phyloP scores from a whole-genome alignment of 2,329 filamentous ascomycete genomes.

The Dactylellina sp. region DNA sequence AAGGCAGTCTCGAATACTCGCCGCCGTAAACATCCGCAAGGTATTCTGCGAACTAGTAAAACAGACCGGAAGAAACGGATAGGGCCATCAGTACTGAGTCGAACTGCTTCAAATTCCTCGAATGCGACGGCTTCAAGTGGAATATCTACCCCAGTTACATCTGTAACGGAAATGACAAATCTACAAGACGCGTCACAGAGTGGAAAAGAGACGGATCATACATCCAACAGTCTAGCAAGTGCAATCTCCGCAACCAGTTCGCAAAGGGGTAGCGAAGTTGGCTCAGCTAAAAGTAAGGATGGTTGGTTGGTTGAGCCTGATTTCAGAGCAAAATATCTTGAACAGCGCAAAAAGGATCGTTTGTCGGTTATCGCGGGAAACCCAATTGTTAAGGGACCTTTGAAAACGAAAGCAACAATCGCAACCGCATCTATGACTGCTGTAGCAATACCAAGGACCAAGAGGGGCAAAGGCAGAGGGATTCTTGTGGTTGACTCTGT shows the following conservation, averaged over 20 bases:
- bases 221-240: conserved; percentile 32
- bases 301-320: conserved; percentile 60
- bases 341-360: conserved; percentile 57
- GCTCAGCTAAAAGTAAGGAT: conserved; percentile 50
- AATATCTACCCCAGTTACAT: conserved; percentile 46
- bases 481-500: conserved; percentile 59
- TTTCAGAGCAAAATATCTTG: conserved; percentile 60
- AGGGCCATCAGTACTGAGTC: conserved; percentile 23
- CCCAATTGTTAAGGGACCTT: conserved; percentile 51
- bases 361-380: conserved; percentile 48
- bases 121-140: conserved; percentile 49
- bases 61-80: conserved; percentile 30
- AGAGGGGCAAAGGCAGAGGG: conserved; percentile 57
- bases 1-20: conserved; percentile 16
- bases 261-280: conserved; percentile 33
- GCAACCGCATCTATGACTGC: conserved; percentile 52
- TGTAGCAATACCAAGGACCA: conserved; percentile 47
- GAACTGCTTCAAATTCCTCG: conserved; percentile 50
- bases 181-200: conserved; percentile 39
- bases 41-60: conserved; percentile 43
- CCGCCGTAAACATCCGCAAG: conserved; percentile 22
- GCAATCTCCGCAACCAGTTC: conserved; percentile 29
- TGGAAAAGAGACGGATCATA: conserved; percentile 43
- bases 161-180: conserved; percentile 48
- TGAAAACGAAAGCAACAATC: conserved; percentile 46